Evolutionary conservation across 1,284 basidiomycete species (phyloP).

Genomic region (Tranzscheliella williamsii): DNA sequence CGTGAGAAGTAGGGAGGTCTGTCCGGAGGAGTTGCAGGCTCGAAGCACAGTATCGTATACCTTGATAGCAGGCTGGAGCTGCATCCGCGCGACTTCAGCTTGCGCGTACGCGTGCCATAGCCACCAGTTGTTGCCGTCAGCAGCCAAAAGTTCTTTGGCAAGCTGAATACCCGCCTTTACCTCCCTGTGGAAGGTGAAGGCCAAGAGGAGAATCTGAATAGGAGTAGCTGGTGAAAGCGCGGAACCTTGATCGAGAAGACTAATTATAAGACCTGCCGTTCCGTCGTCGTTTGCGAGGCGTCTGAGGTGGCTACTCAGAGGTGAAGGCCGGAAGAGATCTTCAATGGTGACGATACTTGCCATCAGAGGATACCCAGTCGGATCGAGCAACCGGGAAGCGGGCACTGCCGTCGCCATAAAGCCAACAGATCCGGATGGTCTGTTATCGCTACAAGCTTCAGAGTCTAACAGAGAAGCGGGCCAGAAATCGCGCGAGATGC

Average conservation of each 20-base stretch:
- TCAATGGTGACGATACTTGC: background rate
- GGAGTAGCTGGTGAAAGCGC: background rate
- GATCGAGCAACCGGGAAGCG: background rate
- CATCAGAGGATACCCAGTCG: background rate
- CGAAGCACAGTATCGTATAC: background rate
- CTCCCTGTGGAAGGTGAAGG: background rate
- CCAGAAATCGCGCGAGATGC: background rate
- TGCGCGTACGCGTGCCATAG: conserved; percentile 4
- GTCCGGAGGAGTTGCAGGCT: background rate
- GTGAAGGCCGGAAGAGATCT: background rate
- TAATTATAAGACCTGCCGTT: background rate
- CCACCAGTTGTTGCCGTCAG: background rate
- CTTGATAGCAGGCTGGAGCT: background rate
- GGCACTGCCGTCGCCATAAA: background rate
- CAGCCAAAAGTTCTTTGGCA: background rate
- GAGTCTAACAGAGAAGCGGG: too few species aligned
- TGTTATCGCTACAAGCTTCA: too few species aligned
- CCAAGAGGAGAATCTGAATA: background rate
- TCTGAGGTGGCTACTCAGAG: background rate
- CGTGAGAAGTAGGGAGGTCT: background rate
- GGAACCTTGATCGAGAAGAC: background rate
- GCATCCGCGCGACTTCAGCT: background rate
- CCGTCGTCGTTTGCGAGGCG: background rate
- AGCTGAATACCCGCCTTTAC: background rate
- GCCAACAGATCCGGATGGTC: too few species aligned